Evolutionary conservation across 768 basidiomycete species (phyloP).

Genomic region (Lentinula raphanica): DNA sequence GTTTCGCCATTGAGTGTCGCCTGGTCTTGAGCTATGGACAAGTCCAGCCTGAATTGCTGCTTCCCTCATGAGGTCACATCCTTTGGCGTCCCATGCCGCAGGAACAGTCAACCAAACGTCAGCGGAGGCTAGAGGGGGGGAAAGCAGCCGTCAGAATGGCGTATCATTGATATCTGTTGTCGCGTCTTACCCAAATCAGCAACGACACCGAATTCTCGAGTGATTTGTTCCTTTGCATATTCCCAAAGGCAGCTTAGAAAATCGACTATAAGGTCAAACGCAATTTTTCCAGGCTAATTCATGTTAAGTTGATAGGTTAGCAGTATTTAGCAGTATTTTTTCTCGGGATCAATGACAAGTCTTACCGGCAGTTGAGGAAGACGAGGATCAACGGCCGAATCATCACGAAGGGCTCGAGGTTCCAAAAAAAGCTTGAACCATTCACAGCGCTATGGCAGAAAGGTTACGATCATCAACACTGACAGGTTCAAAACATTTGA

Average conservation of each 20-base stretch:
- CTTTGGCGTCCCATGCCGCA: constrained; percentile 86
- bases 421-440: constrained; percentile 87
- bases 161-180: not conserved
- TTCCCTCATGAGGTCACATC: constrained; percentile 81
- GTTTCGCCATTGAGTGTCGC: constrained; percentile 74
- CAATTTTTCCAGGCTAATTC: constrained; percentile 63
- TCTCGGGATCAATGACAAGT: too few relatives aligned
- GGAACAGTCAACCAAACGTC: constrained; percentile 86
- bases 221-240: constrained; percentile 83
- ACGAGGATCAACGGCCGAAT: constrained; percentile 66
- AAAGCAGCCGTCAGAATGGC: not conserved
- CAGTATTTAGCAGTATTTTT: not conserved
- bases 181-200: constrained; percentile 70
- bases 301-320: constrained; percentile 4
- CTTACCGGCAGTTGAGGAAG: constrained; percentile 75
- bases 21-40: constrained; percentile 64
- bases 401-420: constrained; percentile 72
- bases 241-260: constrained; percentile 83
- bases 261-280: constrained; percentile 77
- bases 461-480: too few relatives aligned
- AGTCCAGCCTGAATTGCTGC: constrained; percentile 79
- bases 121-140: constrained; percentile 61
- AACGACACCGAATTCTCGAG: constrained; percentile 79
- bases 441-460: constrained; percentile 32
- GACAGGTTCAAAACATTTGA: not conserved